phyloP scores from a whole-genome alignment of 2,329 filamentous ascomycete genomes.

The Epichloe elymi region DNA sequence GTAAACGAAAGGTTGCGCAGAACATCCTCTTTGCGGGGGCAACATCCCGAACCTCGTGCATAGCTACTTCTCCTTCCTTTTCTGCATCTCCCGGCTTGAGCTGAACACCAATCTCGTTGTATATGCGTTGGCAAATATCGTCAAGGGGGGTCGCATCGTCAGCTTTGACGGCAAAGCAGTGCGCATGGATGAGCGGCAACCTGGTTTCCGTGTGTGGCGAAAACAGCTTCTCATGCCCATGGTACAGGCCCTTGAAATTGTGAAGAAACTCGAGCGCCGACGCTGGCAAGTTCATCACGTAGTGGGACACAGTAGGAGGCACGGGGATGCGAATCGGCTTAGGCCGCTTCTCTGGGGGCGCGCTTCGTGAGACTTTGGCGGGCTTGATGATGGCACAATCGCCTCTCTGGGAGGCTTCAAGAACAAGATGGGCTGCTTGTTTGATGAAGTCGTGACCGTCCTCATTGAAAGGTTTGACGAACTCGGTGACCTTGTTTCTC shows the following conservation, averaged over 20 bases:
- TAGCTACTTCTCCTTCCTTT: constrained; percentile 34
- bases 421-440: constrained; percentile 48
- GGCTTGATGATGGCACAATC: constrained; percentile 41
- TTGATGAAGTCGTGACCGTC: constrained; percentile 76
- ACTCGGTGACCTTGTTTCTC: constrained; percentile 64
- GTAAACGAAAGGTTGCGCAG: constrained; percentile 83
- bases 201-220: constrained; percentile 40
- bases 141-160: constrained; percentile 55
- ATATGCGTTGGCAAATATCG: constrained; percentile 30
- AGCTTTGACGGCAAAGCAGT: constrained; percentile 81
- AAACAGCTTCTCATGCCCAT: constrained; percentile 55
- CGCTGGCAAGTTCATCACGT: constrained; percentile 94
- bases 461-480: constrained; percentile 65
- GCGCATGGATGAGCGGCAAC: constrained; percentile 79
- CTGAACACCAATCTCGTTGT: constrained; percentile 26
- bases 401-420: constrained; percentile 34
- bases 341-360: constrained; percentile 21
- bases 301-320: constrained; percentile 75
- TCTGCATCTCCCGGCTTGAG: constrained; percentile 32
- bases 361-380: constrained; percentile 24
- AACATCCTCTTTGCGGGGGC: constrained; percentile 94
- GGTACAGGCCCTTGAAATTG: constrained; percentile 57
- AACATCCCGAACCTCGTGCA: constrained; percentile 70
- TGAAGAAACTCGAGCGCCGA: constrained; percentile 73
- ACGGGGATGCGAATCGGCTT: constrained; percentile 34